Conservation (phyloP, 1,284 basidiomycete species). For the Moniliella sp. region DNA sequence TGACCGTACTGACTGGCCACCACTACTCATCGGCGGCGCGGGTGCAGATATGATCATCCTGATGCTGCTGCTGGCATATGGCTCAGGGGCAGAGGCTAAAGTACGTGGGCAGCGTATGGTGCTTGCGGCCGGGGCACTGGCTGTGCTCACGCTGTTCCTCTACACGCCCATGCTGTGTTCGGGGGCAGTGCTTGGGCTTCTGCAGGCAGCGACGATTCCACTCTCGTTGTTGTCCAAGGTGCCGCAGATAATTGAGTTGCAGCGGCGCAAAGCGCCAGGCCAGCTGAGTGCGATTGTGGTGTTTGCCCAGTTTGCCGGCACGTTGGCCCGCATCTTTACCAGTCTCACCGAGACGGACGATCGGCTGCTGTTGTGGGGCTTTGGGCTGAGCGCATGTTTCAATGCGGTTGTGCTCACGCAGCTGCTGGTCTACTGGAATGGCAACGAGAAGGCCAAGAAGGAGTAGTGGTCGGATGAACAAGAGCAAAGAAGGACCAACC, state of each 20-base stretch:
- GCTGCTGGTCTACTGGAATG: slow-evolving; percentile 31
- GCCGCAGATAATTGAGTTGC: slow-evolving; percentile 28
- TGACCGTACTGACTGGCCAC: neutral
- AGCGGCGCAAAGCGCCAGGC: slow-evolving; percentile 20
- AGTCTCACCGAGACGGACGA: slow-evolving; percentile 30
- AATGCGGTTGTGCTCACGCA: slow-evolving; percentile 11
- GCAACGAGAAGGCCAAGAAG: no score
- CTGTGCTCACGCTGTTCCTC: slow-evolving; percentile 47
- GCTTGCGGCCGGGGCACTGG: slow-evolving; percentile 61
- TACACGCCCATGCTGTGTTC: slow-evolving; percentile 13
- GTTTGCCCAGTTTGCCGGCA: slow-evolving; percentile 28
- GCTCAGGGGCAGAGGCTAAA: slow-evolving; percentile 11
- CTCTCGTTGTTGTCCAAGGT: slow-evolving; percentile 28
- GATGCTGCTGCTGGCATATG: slow-evolving; percentile 20
- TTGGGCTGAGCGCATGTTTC: slow-evolving; percentile 27
- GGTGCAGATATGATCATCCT: slow-evolving; percentile 21
- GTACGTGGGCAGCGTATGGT: no score
- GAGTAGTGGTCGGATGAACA: no score
- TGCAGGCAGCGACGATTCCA: slow-evolving; percentile 26
- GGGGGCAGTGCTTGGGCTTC: slow-evolving; percentile 9
- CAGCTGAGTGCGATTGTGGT: slow-evolving; percentile 30
- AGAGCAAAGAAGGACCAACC: no score
- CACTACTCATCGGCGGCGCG: neutral
- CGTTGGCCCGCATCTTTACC: slow-evolving; percentile 26
- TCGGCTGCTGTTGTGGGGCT: slow-evolving; percentile 26